These are phyloP conservation scores for Macroventuria anomochaeta DNA, from an alignment of 2,329 filamentous ascomycete genomes.

Conservation along the genomic window DNA sequence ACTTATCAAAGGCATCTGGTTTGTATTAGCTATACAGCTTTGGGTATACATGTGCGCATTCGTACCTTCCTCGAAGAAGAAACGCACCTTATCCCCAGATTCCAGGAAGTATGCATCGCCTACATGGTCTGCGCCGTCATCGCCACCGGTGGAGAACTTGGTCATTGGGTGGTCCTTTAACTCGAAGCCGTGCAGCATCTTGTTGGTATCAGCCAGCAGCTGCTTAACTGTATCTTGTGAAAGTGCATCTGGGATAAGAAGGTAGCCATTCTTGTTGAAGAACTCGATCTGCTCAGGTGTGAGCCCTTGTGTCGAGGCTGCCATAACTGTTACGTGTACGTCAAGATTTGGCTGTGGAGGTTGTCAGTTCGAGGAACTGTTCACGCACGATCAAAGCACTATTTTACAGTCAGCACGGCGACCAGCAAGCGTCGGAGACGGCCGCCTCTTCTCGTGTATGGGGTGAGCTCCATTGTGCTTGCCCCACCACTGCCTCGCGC, in stretches of 20 bases:
- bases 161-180: conserved; percentile 91
- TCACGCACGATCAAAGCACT: neutral
- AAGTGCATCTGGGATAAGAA: conserved; percentile 82
- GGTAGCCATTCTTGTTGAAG: conserved; percentile 86
- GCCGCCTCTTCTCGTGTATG: conserved; percentile 23
- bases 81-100: conserved; percentile 89
- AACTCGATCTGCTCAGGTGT: conserved; percentile 71
- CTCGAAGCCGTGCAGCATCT: conserved; percentile 75
- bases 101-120: conserved; percentile 93
- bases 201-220: conserved; percentile 76
- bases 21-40: neutral
- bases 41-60: neutral
- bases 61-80: conserved; percentile 88
- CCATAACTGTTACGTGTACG: conserved; percentile 29
- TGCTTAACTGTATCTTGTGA: conserved; percentile 67
- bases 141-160: conserved; percentile 85
- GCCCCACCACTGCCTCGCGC: conserved; percentile 16
- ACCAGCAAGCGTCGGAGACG: conserved; percentile 28
- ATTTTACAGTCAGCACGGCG: conserved; percentile 1
- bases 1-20: conserved; percentile 74
- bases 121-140: conserved; percentile 72
- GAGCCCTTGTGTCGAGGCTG: conserved; percentile 60
- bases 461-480: conserved; percentile 5
- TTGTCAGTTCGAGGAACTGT: neutral
- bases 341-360: neutral